These are phyloP conservation scores for Globisporangium spinosum DNA, from an alignment of 352 stramenopile genomes.

Conservation along the genomic window DNA sequence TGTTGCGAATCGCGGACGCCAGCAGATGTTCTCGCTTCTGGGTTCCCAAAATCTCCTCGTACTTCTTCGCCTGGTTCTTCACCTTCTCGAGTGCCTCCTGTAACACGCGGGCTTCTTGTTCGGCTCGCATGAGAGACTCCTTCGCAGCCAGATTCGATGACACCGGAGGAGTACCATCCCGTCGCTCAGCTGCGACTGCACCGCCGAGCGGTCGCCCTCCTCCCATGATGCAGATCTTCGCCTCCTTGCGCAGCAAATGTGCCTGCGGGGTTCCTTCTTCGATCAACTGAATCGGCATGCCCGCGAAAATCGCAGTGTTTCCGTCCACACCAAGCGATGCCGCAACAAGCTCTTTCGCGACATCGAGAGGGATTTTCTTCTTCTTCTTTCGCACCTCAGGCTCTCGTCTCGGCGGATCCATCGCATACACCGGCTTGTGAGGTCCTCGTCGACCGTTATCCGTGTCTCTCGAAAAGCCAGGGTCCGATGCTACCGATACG, in stretches of 20 bases:
- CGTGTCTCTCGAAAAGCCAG: slow-evolving; percentile 42
- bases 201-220: slow-evolving; percentile 17
- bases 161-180: not conserved
- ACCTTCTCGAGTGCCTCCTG: slow-evolving; percentile 82
- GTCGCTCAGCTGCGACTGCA: not conserved
- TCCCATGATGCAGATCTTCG: slow-evolving; percentile 72
- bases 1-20: slow-evolving; percentile 64
- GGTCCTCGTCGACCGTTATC: slow-evolving; percentile 31
- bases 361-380: slow-evolving; percentile 77
- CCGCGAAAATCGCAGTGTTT: slow-evolving; percentile 63
- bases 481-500: slow-evolving; percentile 60
- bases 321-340: slow-evolving; percentile 73
- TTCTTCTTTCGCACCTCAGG: slow-evolving; percentile 60
- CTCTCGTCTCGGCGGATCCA: slow-evolving; percentile 13
- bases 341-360: slow-evolving; percentile 76
- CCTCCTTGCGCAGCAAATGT: slow-evolving; percentile 75
- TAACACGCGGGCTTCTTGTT: slow-evolving; percentile 69
- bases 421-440: slow-evolving; percentile 31
- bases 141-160: slow-evolving; percentile 44
- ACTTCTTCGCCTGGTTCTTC: slow-evolving; percentile 82
- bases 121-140: slow-evolving; percentile 59
- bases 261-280: slow-evolving; percentile 75
- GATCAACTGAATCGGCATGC: slow-evolving; percentile 68
- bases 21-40: slow-evolving; percentile 71
- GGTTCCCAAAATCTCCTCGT: slow-evolving; percentile 73